Evolutionary conservation across 306 rosid genomes (phyloP), one percentile per base, ranked within the genome.

Genomic region (Mimosa bimucronata): DNA sequence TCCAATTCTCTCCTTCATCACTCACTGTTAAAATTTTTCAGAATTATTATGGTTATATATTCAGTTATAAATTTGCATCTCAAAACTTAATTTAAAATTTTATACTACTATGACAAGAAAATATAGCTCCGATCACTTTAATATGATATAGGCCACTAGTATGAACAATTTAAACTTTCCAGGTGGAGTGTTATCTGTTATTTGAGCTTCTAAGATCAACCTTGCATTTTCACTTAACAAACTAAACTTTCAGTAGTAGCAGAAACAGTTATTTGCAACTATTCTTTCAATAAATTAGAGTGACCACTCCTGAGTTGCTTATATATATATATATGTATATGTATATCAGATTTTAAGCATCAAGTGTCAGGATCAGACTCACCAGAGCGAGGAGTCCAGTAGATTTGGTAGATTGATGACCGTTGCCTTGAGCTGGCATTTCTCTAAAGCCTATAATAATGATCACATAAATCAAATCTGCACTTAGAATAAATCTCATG

Each of bases 1-100:
- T 92, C 95, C 95, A 90, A 40, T 92, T 89, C 70, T 80, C 93
- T 6, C 97, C 95, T 88, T 90, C 95, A 79, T 88, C 91, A 67
- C 88, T 86, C 80, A 90, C 93, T 89, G 82, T 81, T 55, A 14
- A 37, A 67, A 3, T 0, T 37, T 9, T 18, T 34, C 44, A 77
- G 55, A 66, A 30, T 37, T n/a, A 73, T 29, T 28, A 73, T 29
- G 41, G 53, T 41, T 30, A 58, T 9, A 55, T 23, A 5, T 10
- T 21, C 11, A 68, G 30, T 8, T 3, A 34, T 6, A 68, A 0
- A 41, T 40, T 25, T 40, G 10, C 53, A 41, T 10, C 29, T 66
- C 28, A 66, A 37, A 66, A 8, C 28, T 66, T 15, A 0, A 15
- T 10, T 40, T 9, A 8, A 37, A 23, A 9, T 66, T 60, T 12